phyloP scores from a whole-genome alignment of 129 eudicot genomes.

The Sambucus nigra region DNA sequence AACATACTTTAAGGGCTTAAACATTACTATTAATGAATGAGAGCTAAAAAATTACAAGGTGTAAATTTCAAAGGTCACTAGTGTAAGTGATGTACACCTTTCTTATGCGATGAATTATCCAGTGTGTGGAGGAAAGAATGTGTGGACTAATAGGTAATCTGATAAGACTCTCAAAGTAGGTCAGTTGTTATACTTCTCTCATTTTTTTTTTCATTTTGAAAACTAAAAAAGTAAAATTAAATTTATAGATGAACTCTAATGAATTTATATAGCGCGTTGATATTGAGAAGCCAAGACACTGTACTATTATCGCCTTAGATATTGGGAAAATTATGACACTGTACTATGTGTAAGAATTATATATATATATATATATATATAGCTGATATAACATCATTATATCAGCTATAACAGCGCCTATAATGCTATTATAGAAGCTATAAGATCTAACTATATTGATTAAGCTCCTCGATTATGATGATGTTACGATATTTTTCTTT shows the following conservation, averaged over 20 bases:
- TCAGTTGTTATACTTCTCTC: conserved; percentile 18
- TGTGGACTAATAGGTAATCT: conserved; percentile 63
- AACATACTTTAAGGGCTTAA: too few species aligned
- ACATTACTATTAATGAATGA: too few species aligned
- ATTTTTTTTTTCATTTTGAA: conserved; percentile 1
- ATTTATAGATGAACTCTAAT: background rate
- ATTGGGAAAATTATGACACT: conserved; percentile 58
- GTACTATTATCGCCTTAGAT: conserved; percentile 62
- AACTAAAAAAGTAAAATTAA: background rate
- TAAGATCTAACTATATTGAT: too few species aligned
- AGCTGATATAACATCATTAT: too few species aligned
- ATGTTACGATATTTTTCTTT: too few species aligned
- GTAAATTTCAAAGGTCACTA: too few species aligned
- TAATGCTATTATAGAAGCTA: too few species aligned
- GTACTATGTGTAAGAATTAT: too few species aligned
- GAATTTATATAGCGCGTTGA: conserved; percentile 48
- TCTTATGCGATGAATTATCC: conserved; percentile 17
- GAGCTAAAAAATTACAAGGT: too few species aligned
- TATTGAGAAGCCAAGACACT: conserved; percentile 74
- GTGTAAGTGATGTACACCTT: conserved; percentile 9
- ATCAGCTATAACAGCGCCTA: too few species aligned
- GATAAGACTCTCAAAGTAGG: conserved; percentile 80
- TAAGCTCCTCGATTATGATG: too few species aligned
- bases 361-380: too few species aligned
- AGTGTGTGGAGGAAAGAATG: conserved; percentile 91